A percentile compares a stretch with the other conserved stretches of the same genome.
Evolutionary conservation across 179 eudicot genomes (phyloP).

Genomic region (Vitellaria paradoxa): DNA sequence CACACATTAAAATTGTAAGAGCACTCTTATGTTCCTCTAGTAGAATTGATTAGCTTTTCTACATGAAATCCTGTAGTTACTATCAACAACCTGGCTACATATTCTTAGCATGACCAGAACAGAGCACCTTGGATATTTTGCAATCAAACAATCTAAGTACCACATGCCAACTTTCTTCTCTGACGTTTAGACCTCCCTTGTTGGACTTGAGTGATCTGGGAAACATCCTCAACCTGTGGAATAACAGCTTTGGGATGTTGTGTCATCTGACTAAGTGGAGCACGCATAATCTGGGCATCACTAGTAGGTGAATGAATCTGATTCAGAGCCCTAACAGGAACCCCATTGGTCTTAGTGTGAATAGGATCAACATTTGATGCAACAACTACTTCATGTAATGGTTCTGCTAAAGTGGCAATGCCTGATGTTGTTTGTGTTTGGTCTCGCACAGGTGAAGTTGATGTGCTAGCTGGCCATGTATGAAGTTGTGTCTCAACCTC

Average conservation of each 20-base stretch:
- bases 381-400: too few relatives aligned
- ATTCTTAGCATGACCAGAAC: slow-evolving; percentile 10
- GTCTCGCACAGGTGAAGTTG: too few relatives aligned
- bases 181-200: background rate
- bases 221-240: background rate
- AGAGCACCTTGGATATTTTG: background rate
- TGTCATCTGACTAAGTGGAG: too few relatives aligned
- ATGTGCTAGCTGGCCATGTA: too few relatives aligned
- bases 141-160: too few relatives aligned
- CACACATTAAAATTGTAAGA: background rate
- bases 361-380: background rate
- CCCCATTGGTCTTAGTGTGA: too few relatives aligned
- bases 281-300: too few relatives aligned
- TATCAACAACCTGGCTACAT: background rate
- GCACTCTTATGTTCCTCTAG: background rate
- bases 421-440: background rate
- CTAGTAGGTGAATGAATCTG: too few relatives aligned
- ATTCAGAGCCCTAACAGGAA: too few relatives aligned
- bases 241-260: too few relatives aligned
- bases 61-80: background rate
- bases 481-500: too few relatives aligned
- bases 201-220: background rate
- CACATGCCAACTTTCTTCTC: background rate
- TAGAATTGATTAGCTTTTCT: background rate
- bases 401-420: too few relatives aligned